Evolutionary conservation across 306 rosid genomes (phyloP).

Genomic region (Echinosophora koreensis): DNA sequence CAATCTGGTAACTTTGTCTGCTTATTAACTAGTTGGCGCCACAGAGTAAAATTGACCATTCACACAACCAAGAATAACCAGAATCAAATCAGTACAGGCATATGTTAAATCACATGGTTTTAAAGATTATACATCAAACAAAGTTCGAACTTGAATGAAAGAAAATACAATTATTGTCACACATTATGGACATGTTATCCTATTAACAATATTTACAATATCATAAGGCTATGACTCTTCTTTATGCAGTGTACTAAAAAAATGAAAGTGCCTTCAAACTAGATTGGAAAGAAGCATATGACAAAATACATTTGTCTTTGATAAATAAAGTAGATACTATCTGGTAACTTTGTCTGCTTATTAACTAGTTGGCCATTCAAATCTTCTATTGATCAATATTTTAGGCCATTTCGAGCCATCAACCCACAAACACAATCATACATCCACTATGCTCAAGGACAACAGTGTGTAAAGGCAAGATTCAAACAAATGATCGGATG

Average conservation of each 20-base stretch:
- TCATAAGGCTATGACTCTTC: not conserved
- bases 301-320: not conserved
- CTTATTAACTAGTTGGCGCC: not conserved
- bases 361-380: not conserved
- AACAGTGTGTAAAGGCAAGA: conserved; percentile 24
- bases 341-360: not conserved
- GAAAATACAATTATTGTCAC: too few relatives aligned
- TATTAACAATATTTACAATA: not conserved
- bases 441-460: conserved; percentile 20
- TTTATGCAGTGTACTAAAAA: not conserved
- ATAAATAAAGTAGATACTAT: conserved; percentile 7
- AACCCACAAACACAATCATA: conserved; percentile 1
- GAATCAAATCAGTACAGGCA: too few relatives aligned
- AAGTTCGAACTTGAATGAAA: too few relatives aligned
- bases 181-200: not conserved
- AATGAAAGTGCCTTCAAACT: not conserved
- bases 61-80: too few relatives aligned
- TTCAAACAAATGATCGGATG: conserved; percentile 7
- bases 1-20: not conserved
- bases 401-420: not conserved
- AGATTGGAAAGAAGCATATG: not conserved
- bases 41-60: too few relatives aligned
- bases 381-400: conserved; percentile 1
- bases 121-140: too few relatives aligned
- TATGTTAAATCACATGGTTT: too few relatives aligned